Base-by-base conservation (phyloP, 1,284 basidiomycete species). In the Melampsora americana region DNA sequence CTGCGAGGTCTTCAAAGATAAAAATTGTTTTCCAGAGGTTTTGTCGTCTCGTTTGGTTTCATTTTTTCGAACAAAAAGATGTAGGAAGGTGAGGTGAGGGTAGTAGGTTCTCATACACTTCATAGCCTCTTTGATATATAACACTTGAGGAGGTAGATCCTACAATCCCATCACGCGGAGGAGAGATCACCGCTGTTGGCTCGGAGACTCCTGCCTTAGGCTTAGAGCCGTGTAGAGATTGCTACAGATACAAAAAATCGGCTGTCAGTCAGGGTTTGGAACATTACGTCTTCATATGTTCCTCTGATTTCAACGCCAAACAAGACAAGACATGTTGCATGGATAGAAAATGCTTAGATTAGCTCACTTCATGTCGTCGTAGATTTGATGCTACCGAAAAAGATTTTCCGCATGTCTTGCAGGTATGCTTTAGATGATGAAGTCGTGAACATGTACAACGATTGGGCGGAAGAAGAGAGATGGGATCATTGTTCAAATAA, bases 331-430 rank as follows among this genome's bases (percentile, higher is more conserved):
- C n/a, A n/a, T n/a, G n/a, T n/a, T n/a, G n/a, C n/a, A n/a, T n/a
- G n/a, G n/a, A 35, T 9, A 35, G 5, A 35, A 35, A 9, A 35
- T 35, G 35, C 35, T 4, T 9, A 32, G 18, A 26, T 3, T 18
- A 5, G 62, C 32, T 71, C 14, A 71, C 69, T 59, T 71, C 69
- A 64, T 71, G 69, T 46, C 69, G 56, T 42, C 69, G 44, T 28
- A 71, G 62, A 32, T 71, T 71, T 11, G 69, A 71, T 48, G 69
- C 69, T 20, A 71, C 69, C 18, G 69, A 71, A 64, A 71, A 71
- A 5, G 69, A 61, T 44, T 71, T 71, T 18, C 69, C 69, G 44
- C 69, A 71, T 5, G 26, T 64, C 44, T 53, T 28, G 35, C 69
- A 71, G 30, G 59, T 44, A 44, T 71, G 69, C 69, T 71, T 42